Conservation (phyloP, 331 rosid genomes). For the Pyracantha coccinea region DNA sequence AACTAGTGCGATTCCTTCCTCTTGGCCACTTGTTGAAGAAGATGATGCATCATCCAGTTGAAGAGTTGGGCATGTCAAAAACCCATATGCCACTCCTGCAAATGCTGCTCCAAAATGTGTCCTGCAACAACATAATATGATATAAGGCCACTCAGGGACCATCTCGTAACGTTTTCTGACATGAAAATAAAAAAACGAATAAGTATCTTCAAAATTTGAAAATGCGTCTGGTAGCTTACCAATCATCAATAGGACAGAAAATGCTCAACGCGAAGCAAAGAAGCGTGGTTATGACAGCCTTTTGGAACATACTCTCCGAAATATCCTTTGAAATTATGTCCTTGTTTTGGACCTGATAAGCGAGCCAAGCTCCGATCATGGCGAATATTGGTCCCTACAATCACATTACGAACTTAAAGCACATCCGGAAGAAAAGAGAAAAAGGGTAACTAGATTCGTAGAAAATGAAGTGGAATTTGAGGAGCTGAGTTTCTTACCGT, state of each 20-base stretch:
- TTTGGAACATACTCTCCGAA: conserved; percentile 51
- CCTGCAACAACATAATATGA: conserved; percentile 36
- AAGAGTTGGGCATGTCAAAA: conserved; percentile 52
- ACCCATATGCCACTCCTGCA: conserved; percentile 65
- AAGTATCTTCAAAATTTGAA: neutral
- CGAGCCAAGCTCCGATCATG: conserved; percentile 89
- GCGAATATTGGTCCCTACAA: conserved; percentile 83
- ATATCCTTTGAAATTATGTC: conserved; percentile 39
- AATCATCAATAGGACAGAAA: conserved; percentile 72
- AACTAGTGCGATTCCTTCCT: conserved; percentile 66
- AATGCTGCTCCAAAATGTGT: conserved; percentile 72
- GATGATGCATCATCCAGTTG: conserved; percentile 46
- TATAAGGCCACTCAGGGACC: neutral
- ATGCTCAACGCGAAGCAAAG: conserved; percentile 52
- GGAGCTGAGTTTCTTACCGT: conserved; percentile 38
- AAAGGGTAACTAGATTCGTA: neutral
- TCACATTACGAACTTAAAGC: conserved; percentile 1
- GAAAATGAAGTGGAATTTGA: neutral
- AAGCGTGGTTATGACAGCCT: conserved; percentile 60
- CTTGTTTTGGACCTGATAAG: conserved; percentile 64
- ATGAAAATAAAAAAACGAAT: neutral
- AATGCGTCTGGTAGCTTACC: conserved; percentile 32
- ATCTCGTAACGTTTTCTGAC: neutral
- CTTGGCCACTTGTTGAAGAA: conserved; percentile 41
- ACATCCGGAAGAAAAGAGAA: neutral